phyloP scores from a whole-genome alignment of 208 protist genomes.

The Leishmania tarentolae region DNA sequence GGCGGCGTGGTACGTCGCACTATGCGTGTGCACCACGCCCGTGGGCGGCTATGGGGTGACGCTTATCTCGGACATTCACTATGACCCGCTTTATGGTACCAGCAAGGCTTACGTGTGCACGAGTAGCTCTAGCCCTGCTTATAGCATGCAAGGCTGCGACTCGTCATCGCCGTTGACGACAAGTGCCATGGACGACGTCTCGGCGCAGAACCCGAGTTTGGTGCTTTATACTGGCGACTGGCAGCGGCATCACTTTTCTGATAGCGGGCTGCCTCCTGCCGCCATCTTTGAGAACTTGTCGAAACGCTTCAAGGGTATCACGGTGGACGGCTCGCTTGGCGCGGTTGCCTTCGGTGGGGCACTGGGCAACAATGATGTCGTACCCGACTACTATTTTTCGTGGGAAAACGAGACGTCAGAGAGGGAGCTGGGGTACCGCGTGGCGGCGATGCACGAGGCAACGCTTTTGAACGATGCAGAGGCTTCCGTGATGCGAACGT shows the following conservation, averaged over 20 bases:
- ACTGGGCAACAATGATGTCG: conserved; percentile 83
- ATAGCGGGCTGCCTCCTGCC: conserved; percentile 19
- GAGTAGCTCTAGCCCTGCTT: conserved; percentile 8
- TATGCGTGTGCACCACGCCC: background rate
- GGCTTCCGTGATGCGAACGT: conserved; percentile 40
- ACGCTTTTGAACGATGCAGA: conserved; percentile 44
- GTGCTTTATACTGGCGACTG: conserved; percentile 64
- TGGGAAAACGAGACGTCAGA: conserved; percentile 29
- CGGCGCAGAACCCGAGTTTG: conserved; percentile 32
- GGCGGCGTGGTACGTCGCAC: conserved; percentile 5
- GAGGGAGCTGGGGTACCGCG: conserved; percentile 26
- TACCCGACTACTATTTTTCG: conserved; percentile 70
- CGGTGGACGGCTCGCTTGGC: conserved; percentile 24
- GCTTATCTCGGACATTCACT: conserved; percentile 82
- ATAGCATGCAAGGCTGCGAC: conserved; percentile 61
- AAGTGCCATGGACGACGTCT: conserved; percentile 43
- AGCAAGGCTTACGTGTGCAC: conserved; percentile 43
- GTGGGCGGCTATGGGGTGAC: conserved; percentile 27
- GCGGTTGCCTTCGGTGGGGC: conserved; percentile 30
- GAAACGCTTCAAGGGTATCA: conserved; percentile 13
- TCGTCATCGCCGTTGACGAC: conserved; percentile 50
- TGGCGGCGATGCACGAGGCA: conserved; percentile 27
- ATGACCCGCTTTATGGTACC: conserved; percentile 71
- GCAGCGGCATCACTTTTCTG: conserved; percentile 61
- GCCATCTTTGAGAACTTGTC: conserved; percentile 23